Evolutionary conservation across 2,329 filamentous ascomycete species (phyloP), one percentile per base, ranked within the genome.

Genomic region (Helicocarpus griseus): DNA sequence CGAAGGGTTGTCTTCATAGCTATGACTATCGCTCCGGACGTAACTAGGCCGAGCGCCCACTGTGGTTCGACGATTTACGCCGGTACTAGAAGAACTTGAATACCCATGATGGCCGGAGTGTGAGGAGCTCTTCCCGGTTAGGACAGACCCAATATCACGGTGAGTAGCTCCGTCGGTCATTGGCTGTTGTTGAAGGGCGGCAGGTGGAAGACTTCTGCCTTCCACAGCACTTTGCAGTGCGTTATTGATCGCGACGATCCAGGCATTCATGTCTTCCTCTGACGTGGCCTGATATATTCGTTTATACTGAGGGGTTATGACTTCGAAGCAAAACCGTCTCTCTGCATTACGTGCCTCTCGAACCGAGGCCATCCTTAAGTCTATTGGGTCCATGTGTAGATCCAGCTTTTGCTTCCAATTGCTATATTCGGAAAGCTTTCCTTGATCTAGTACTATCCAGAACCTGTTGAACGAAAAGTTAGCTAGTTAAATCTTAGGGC

Each of bases 381-480:
- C 94, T 58, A 98, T 97, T 0, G 93, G 93, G 1, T 97, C 93
- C 82, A 95, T 97, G 66, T 98, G 94, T 24, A 97, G 75, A 68
- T 98, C 93, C 22, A 98, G 79, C 66, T 83, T 91, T 66, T 98
- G 89, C 70, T 98, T 98, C 93, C 93, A 98, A 67, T 98, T 97
- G 66, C 90, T 95, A 70, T 98, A 98, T 65, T 98, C 93, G 1
- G 91, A 96, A 14, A 98, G 77, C 66, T 93, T 95, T 22, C 93
- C 93, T 69, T 95, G 90, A 65, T 97, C 94, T 41, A 98, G 77
- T 2, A 98, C 93, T 57, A 98, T 94, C 93, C 93, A 98, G 70
- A 97, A 98, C 65, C 89, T 94, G 60, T 11, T 24, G 17, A 19
- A 41, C 36, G 29, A 48, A 29, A 24, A 56, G 44, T 57, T 39